Evolutionary conservation across 371 early-diverging fungal genomes (phyloP).

Genomic region (Paraphysoderma sedebokerense): DNA sequence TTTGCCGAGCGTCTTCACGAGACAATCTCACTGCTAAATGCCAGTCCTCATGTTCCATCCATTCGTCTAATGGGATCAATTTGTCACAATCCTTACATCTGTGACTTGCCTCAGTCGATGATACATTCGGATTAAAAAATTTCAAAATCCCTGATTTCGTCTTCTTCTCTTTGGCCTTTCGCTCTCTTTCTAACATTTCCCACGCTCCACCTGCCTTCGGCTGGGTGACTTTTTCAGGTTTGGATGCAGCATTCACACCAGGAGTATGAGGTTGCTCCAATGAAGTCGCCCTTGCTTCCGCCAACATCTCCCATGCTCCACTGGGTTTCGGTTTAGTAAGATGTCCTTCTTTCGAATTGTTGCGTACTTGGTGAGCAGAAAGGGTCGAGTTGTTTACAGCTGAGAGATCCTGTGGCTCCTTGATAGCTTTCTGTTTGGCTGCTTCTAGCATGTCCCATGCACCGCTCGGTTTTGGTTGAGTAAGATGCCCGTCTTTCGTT

Average conservation of each 20-base stretch:
- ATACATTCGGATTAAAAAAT: slow-evolving; percentile 9
- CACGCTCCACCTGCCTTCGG: not conserved
- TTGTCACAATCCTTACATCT: slow-evolving; percentile 13
- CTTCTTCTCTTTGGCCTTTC: not conserved
- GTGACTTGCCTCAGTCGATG: not conserved
- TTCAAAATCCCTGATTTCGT: slow-evolving; percentile 3
- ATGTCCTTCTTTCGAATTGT: too few relatives aligned
- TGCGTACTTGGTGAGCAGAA: too few relatives aligned
- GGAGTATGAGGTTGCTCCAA: not conserved
- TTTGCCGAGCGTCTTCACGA: too few relatives aligned
- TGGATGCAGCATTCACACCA: not conserved
- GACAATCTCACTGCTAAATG: slow-evolving; percentile 25
- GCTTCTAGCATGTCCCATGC: too few relatives aligned
- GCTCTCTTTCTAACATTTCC: not conserved
- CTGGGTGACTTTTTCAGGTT: not conserved
- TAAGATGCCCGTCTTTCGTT: too few relatives aligned
- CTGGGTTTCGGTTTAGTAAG: too few relatives aligned
- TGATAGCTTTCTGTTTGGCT: too few relatives aligned
- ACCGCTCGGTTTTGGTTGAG: too few relatives aligned
- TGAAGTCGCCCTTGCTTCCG: too few relatives aligned
- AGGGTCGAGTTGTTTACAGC: too few relatives aligned
- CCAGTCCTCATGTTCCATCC: slow-evolving; percentile 27
- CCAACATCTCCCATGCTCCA: too few relatives aligned
- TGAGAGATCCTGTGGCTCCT: too few relatives aligned
- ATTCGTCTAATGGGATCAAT: slow-evolving; percentile 5